Percentiles rank a stretch among this genome's conserved stretches.
Evolutionary conservation across 176 grass and related monocot genomes (phyloP).

Genomic region (Pontederia crassipes): DNA sequence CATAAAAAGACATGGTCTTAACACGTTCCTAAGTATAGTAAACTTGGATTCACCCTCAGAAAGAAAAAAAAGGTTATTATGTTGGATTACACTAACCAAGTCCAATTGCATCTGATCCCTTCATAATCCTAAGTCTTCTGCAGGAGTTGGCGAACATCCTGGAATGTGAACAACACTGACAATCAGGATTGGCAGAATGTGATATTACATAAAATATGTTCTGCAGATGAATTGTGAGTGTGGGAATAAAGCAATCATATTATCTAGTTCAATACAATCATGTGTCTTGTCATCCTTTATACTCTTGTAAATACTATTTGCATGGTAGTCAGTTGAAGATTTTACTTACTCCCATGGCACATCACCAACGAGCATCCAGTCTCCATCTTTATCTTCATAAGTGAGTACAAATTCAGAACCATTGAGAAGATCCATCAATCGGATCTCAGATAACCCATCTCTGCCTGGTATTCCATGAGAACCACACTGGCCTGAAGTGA

Average conservation of each 20-base stretch:
- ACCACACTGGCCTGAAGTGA: conserved; percentile 18
- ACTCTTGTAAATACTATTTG: background rate
- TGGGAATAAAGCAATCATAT: too few relatives aligned
- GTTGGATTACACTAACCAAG: conserved; percentile 40
- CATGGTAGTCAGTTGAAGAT: background rate
- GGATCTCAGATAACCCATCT: conserved; percentile 41
- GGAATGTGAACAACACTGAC: conserved; percentile 15
- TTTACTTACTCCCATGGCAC: conserved; percentile 71
- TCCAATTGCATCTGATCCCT: conserved; percentile 73
- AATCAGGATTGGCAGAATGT: background rate
- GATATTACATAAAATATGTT: background rate
- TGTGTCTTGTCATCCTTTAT: background rate
- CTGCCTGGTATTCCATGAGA: conserved; percentile 28
- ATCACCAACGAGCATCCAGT: conserved; percentile 86
- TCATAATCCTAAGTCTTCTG: conserved; percentile 77
- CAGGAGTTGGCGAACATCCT: conserved; percentile 82
- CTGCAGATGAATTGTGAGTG: too few relatives aligned
- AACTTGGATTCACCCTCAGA: background rate
- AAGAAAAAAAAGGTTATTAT: background rate
- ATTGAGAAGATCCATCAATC: conserved; percentile 30
- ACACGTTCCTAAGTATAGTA: too few relatives aligned
- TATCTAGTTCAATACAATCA: too few relatives aligned
- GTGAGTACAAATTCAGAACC: conserved; percentile 63
- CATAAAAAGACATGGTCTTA: too few relatives aligned
- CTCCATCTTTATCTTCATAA: conserved; percentile 85